These are phyloP conservation scores for Eleusine coracana DNA, from an alignment of 176 grass and related monocot genomes.

Conservation along the genomic window DNA sequence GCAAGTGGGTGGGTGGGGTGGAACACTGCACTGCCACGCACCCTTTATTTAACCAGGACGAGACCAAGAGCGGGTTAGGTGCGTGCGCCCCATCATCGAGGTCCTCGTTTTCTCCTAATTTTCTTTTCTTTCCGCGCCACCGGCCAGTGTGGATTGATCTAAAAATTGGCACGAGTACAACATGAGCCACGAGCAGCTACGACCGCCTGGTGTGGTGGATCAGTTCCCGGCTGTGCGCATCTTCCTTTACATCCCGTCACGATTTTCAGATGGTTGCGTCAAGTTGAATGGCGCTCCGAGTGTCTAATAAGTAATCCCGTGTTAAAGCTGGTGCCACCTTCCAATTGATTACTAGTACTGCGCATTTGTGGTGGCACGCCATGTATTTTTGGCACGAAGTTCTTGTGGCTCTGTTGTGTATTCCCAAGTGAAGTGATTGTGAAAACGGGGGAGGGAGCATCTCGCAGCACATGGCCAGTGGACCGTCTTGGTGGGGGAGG, in stretches of 20 bases:
- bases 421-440: background rate
- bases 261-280: background rate
- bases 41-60: background rate
- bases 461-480: background rate
- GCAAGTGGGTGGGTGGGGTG: background rate
- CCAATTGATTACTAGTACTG: background rate
- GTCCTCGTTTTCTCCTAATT: background rate
- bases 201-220: background rate
- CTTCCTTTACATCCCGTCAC: too few species aligned
- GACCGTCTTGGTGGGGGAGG: background rate
- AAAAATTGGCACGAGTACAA: conserved; percentile 37
- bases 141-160: background rate
- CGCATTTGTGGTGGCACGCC: background rate
- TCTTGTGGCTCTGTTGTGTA: background rate
- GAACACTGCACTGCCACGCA: background rate
- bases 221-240: too few species aligned
- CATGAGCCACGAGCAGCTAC: background rate
- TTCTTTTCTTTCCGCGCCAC: background rate
- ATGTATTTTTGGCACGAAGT: background rate
- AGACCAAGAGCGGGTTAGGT: background rate
- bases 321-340: background rate
- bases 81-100: background rate
- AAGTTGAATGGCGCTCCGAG: too few species aligned
- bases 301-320: background rate
- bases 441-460: background rate